phyloP scores from a whole-genome alignment of 768 basidiomycete genomes.

The Psilocybe azurescens region DNA sequence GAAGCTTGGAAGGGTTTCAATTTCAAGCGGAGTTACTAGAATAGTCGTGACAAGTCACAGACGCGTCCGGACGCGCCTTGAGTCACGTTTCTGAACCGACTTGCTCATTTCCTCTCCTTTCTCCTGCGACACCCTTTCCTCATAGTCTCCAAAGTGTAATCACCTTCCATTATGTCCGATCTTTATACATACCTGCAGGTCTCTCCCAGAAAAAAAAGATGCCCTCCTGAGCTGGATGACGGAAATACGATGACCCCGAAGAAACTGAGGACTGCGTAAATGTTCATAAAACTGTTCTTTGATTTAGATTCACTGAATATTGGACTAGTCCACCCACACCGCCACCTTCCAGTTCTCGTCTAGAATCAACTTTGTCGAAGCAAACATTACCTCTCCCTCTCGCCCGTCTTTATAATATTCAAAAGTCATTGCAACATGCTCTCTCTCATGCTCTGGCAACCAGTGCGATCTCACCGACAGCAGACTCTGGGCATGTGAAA shows the following conservation, averaged over 20 bases:
- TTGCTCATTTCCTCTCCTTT: not conserved
- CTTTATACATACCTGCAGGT: slow-evolving; percentile 65
- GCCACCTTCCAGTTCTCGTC: slow-evolving; percentile 52
- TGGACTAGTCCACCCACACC: slow-evolving; percentile 61
- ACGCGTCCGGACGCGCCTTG: slow-evolving; percentile 27
- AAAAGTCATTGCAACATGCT: slow-evolving; percentile 79
- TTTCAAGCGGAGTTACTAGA: not conserved
- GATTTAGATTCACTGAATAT: not conserved
- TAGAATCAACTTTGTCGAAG: slow-evolving; percentile 23
- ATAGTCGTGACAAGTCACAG: slow-evolving; percentile 19
- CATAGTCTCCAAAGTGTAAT: slow-evolving; percentile 9
- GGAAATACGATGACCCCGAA: slow-evolving; percentile 69
- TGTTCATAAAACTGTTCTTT: slow-evolving; percentile 13
- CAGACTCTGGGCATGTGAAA: slow-evolving; percentile 79
- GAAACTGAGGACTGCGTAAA: slow-evolving; percentile 63
- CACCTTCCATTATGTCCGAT: slow-evolving; percentile 50
- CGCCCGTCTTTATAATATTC: slow-evolving; percentile 62
- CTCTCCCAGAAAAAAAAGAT: slow-evolving; percentile 75
- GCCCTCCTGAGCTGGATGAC: slow-evolving; percentile 56
- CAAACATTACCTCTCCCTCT: slow-evolving; percentile 59
- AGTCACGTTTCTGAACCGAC: slow-evolving; percentile 11
- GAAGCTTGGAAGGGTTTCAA: not conserved
- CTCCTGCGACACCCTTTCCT: slow-evolving; percentile 26
- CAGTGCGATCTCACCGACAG: slow-evolving; percentile 75
- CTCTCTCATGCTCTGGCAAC: slow-evolving; percentile 87